phyloP scores from a whole-genome alignment of 768 basidiomycete genomes.

The Leucosporidium yakuticum region DNA sequence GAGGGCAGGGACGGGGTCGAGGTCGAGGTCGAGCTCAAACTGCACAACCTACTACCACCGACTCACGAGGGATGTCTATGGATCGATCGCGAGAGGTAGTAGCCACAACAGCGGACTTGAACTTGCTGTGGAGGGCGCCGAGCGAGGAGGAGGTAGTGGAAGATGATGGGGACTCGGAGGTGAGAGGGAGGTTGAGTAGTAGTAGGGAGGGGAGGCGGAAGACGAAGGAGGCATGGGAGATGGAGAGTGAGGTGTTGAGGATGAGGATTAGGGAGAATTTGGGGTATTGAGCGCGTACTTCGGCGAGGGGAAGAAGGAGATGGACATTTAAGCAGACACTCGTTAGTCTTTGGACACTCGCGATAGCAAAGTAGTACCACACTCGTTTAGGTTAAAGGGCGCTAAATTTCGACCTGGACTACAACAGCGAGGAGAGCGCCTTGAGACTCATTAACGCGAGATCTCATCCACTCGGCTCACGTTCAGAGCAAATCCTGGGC shows the following conservation, averaged over 20 bases:
- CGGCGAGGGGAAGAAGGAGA: neutral
- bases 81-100: too few species aligned
- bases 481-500: conserved; percentile 34
- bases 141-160: neutral
- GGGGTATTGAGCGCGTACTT: neutral
- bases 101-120: neutral
- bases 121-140: neutral
- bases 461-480: conserved; percentile 34
- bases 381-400: neutral
- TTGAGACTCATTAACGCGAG: neutral
- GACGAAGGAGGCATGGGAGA: conserved; percentile 1
- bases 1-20: neutral
- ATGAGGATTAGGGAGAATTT: neutral
- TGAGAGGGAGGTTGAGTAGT: neutral
- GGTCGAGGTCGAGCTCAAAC: neutral
- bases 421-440: neutral
- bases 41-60: too few species aligned
- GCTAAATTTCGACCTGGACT: neutral
- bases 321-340: too few species aligned
- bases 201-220: neutral
- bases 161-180: neutral
- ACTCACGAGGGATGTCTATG: too few species aligned
- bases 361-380: neutral
- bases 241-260: conserved; percentile 6
- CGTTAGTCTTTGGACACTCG: neutral